phyloP scores from a whole-genome alignment of 257 asterid species.

The Paraleonurus japonicus region DNA sequence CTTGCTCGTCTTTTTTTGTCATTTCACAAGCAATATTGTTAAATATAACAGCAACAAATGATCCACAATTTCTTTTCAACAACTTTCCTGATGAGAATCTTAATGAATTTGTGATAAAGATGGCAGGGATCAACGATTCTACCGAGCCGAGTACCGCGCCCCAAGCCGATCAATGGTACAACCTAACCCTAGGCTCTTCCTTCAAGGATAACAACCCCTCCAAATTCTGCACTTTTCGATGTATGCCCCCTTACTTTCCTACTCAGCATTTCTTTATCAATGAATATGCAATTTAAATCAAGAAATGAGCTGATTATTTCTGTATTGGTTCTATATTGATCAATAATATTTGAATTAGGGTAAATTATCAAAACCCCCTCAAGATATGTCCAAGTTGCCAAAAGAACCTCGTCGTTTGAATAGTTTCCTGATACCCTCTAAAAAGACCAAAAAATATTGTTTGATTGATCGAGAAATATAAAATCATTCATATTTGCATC shows the following conservation, averaged over 20 bases:
- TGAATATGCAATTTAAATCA: not conserved
- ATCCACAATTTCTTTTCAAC: not conserved
- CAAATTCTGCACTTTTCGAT: slow-evolving; percentile 95
- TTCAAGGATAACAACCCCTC: slow-evolving; percentile 87
- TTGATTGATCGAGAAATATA: not conserved
- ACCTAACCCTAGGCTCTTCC: slow-evolving; percentile 84
- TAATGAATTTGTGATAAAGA: slow-evolving; percentile 10
- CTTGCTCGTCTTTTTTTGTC: not conserved
- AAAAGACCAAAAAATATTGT: not conserved
- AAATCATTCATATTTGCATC: not conserved
- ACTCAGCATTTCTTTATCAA: not conserved
- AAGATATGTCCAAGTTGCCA: not conserved
- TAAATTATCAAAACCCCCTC: not conserved
- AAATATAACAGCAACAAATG: not conserved
- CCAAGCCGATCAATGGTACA: slow-evolving; percentile 84
- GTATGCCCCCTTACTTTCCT: slow-evolving; percentile 36
- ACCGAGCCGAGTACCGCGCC: slow-evolving; percentile 85
- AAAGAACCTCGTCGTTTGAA: not conserved
- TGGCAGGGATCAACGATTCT: slow-evolving; percentile 63
- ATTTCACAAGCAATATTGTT: not conserved
- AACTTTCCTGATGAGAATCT: not conserved
- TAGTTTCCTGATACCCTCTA: not conserved
- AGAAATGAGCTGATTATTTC: not conserved
- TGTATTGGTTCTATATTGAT: not conserved
- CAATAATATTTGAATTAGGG: not conserved